Evolutionary conservation across 371 early-diverging fungal genomes (phyloP), one percentile per base, ranked within the genome.

Genomic region (Homolaphlyctis polyrhiza): DNA sequence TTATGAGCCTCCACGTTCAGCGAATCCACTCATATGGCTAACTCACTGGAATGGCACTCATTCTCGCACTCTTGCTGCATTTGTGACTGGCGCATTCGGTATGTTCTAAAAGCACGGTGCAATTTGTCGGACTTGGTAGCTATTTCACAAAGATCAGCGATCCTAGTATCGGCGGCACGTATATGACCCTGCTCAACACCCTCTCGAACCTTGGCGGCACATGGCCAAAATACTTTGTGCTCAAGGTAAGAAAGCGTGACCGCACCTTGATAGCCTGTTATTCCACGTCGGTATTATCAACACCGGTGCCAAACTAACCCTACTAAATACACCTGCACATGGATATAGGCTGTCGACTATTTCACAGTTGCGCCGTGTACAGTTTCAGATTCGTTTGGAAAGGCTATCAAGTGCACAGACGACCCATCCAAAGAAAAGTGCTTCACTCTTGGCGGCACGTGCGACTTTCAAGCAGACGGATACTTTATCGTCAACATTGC

Each of bases 201-300:
- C 73, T 97, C 63, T 90, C 89, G 70, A 98, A 98, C 74, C 90
- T 98, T 72, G 98, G 97, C 57, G 98, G 98, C 35, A 97, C 97
- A 0, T 97, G 94, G 96, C 96, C 97, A 0, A 86, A 89, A 43
- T 95, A 87, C 73, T 95, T 96, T 81, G 89, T 97, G 5, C 82
- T 97, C 55, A 54, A 57, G 60, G 68, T 55, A 60, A 35, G 21
- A 11, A 21, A 28, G 1, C 27, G 21, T 59, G 21, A 23, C 11
- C 18, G 25, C 14, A 34, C 64, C 29, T 35, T 57, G 39, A 35
- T 8, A 3, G 47, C 3, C 47, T 62, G 21, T 8, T 29, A 29
- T 2, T 60, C 43, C 36, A 5, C n/a, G n/a, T n/a, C n/a, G n/a
- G n/a, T n/a, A n/a, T n/a, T n/a, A 50, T 4, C 14, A 21, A 5